phyloP scores from a whole-genome alignment of 2,329 filamentous ascomycete species.

The Dothideomycetes sp. region DNA sequence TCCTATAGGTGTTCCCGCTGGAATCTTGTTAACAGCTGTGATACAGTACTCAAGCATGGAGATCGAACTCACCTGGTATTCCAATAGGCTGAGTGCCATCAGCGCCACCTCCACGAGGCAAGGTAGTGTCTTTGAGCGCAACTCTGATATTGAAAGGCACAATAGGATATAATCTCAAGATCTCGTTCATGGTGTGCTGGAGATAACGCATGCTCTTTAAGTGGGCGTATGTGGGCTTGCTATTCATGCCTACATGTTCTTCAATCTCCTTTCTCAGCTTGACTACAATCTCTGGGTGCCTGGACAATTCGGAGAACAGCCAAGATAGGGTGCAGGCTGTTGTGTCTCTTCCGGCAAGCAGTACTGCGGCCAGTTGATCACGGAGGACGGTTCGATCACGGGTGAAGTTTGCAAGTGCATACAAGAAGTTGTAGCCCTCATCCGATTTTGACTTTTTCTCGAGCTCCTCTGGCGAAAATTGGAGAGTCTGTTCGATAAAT shows the following conservation, averaged over 20 bases:
- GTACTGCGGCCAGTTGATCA: slow-evolving; percentile 73
- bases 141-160: slow-evolving; percentile 43
- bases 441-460: slow-evolving; percentile 64
- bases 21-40: too few relatives aligned
- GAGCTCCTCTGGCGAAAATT: slow-evolving; percentile 61
- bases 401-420: slow-evolving; percentile 74
- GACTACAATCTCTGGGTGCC: slow-evolving; percentile 55
- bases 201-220: slow-evolving; percentile 85
- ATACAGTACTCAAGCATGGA: too few relatives aligned
- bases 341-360: slow-evolving; percentile 80
- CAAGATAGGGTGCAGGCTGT: slow-evolving; percentile 75
- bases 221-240: slow-evolving; percentile 60
- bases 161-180: slow-evolving; percentile 40
- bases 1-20: slow-evolving; percentile 35
- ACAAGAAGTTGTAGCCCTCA: slow-evolving; percentile 71
- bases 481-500: slow-evolving; percentile 67
- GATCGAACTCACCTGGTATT: slow-evolving; percentile 19
- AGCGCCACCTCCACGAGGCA: slow-evolving; percentile 40
- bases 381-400: slow-evolving; percentile 59
- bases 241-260: slow-evolving; percentile 52
- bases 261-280: slow-evolving; percentile 68
- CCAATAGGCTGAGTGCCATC: slow-evolving; percentile 38
- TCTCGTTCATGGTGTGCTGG: slow-evolving; percentile 34
- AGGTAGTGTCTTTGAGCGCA: slow-evolving; percentile 38
- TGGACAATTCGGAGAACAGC: slow-evolving; percentile 71